These are phyloP conservation scores for Quercus rubra DNA, from an alignment of 306 rosid genomes.

Conservation along the genomic window DNA sequence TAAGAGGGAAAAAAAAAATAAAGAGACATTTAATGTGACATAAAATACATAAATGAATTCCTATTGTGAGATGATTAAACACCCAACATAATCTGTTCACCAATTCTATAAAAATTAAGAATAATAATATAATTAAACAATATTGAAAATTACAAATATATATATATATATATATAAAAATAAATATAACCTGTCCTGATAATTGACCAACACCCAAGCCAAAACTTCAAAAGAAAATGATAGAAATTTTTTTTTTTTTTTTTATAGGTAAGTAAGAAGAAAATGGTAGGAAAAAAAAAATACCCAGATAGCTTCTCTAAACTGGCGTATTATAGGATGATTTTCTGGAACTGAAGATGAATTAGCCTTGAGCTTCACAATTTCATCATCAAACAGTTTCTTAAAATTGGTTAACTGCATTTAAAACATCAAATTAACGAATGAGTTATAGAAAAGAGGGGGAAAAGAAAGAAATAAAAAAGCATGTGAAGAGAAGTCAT, in stretches of 20 bases:
- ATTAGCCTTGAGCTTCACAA: conserved; percentile 39
- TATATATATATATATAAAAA: neutral
- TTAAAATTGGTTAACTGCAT: conserved; percentile 63
- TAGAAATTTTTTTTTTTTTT: neutral
- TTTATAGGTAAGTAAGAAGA: neutral
- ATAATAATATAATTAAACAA: neutral
- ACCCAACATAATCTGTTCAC: neutral
- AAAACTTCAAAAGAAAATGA: neutral
- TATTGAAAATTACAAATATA: neutral
- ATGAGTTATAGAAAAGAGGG: neutral
- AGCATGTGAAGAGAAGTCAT: neutral
- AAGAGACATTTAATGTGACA: no score
- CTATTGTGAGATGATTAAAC: neutral
- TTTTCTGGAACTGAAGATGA: conserved; percentile 38
- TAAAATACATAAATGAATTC: no score
- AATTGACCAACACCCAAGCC: neutral
- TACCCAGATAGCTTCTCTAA: conserved; percentile 94
- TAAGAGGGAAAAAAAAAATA: no score
- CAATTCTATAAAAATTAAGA: neutral
- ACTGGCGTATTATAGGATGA: conserved; percentile 54
- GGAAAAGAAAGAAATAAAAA: neutral
- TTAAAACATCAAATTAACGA: conserved; percentile 16
- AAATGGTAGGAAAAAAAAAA: conserved; percentile 6
- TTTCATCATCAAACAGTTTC: conserved; percentile 61
- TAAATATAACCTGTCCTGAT: neutral